Conservation (phyloP, 2,329 filamentous ascomycete species). For the Alternaria triticimaculans region DNA sequence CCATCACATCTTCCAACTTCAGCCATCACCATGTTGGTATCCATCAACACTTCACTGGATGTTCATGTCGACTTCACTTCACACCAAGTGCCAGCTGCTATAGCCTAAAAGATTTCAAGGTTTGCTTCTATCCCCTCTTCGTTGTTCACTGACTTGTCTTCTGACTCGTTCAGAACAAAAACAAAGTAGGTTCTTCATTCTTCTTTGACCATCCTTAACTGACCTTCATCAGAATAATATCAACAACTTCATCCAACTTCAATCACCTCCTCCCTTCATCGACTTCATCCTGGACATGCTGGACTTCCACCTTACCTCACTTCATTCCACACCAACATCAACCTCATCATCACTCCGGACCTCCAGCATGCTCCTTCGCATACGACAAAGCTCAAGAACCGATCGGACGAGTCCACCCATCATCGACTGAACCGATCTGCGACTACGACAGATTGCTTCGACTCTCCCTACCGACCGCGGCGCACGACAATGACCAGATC, state of each 20-base stretch:
- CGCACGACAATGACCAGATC: background rate
- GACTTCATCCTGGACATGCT: background rate
- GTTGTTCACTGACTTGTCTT: background rate
- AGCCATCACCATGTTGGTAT: background rate
- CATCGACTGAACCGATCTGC: conserved; percentile 5
- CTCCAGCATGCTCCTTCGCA: background rate
- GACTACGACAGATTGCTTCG: conserved; percentile 1
- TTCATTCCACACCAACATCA: background rate
- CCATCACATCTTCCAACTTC: background rate
- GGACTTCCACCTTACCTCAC: background rate
- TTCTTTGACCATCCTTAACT: background rate
- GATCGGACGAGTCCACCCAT: conserved; percentile 1
- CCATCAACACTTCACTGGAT: background rate
- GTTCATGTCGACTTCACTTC: background rate
- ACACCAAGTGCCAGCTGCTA: background rate
- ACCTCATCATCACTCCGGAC: background rate
- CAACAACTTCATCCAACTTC: background rate
- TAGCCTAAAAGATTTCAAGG: conserved; percentile 3
- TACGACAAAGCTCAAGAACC: background rate
- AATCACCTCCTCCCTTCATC: background rate
- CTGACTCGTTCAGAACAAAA: background rate
- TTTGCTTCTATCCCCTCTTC: background rate
- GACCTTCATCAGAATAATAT: background rate
- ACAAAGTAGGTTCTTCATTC: background rate
- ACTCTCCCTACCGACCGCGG: conserved; percentile 4